Base-by-base conservation (phyloP, 495 filamentous ascomycete genomes). In the Neurospora sp. region DNA sequence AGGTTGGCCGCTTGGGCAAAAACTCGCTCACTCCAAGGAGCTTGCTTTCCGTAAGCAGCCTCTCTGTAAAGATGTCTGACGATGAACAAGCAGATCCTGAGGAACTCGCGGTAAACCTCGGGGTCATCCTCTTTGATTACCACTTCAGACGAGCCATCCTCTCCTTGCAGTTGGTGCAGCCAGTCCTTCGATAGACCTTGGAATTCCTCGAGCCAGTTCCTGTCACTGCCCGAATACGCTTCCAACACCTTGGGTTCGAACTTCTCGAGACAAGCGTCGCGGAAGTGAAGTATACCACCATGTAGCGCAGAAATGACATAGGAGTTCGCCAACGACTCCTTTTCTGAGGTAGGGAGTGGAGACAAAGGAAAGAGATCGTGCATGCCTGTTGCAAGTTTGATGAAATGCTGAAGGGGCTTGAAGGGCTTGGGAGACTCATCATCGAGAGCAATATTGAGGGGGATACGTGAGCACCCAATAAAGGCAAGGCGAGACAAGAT, bases 401-500 rank as follows among this genome's bases (percentile, higher is more conserved):
- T 54, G 62, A 81, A 77, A 59, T 81, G 79, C 34, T 76, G 76
- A 0, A 81, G 75, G 0, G 79, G 74, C 2, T 77, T 79, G 31
- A 62, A 78, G 9, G 69, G n/a, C 19, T 70, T 71, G 40, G 31
- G 21, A 3, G 73, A 17, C 1, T 71, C 37, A 2, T 43, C 71
- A 3, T 76, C 75, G 15, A 69, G 24, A 2, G 71, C 43, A 34
- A 77, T 72, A 3, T 54, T 66, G 2, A 71, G 54, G 5, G 81
- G 81, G 2, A 80, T 73, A 31, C 78, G 73, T 15, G 81, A 82
- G 72, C 79, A 81, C 4, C 81, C 81, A 72, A 82, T 79, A 38
- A 81, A 82, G 15, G 75, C 77, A 4, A 82, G 69, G 1, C 79
- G 76, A 54, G 77, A 81, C 21, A 82, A 39, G 13, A 81, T 72